These are phyloP conservation scores for Podila epigama DNA, from an alignment of 192 early-diverging fungal species.

Conservation along the genomic window DNA sequence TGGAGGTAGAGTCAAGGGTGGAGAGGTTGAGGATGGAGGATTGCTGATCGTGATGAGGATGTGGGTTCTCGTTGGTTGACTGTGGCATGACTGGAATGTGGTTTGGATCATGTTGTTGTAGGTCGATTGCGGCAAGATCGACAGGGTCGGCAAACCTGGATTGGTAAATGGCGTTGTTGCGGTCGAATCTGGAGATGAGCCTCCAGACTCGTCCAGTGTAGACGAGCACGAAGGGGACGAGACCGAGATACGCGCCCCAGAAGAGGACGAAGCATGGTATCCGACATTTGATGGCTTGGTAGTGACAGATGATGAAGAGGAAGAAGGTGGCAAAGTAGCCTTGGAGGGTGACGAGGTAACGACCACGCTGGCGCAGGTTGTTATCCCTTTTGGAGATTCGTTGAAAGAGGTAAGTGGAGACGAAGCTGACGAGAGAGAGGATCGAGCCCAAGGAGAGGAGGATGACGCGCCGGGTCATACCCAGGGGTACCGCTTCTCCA, in stretches of 20 bases:
- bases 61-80: no score
- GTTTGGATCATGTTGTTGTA: neutral
- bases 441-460: conserved; percentile 8
- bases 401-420: conserved; percentile 33
- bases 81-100: neutral
- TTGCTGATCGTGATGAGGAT: no score
- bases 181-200: conserved; percentile 30
- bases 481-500: neutral
- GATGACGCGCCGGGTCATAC: conserved; percentile 10
- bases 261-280: conserved; percentile 24
- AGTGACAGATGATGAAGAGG: conserved; percentile 8
- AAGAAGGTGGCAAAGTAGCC: conserved; percentile 20
- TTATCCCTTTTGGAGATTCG: conserved; percentile 38
- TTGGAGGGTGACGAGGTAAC: conserved; percentile 33
- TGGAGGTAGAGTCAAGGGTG: neutral
- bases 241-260: conserved; percentile 14
- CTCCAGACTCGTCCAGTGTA: conserved; percentile 30
- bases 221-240: conserved; percentile 27
- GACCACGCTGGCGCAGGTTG: conserved; percentile 41
- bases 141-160: conserved; percentile 34
- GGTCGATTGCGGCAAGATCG: conserved; percentile 11
- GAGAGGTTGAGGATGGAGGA: neutral
- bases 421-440: conserved; percentile 2
- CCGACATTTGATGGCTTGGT: conserved; percentile 20
- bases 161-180: conserved; percentile 35